Conservation (phyloP, 2,329 filamentous ascomycete genomes). For the Falciphora oryzae region DNA sequence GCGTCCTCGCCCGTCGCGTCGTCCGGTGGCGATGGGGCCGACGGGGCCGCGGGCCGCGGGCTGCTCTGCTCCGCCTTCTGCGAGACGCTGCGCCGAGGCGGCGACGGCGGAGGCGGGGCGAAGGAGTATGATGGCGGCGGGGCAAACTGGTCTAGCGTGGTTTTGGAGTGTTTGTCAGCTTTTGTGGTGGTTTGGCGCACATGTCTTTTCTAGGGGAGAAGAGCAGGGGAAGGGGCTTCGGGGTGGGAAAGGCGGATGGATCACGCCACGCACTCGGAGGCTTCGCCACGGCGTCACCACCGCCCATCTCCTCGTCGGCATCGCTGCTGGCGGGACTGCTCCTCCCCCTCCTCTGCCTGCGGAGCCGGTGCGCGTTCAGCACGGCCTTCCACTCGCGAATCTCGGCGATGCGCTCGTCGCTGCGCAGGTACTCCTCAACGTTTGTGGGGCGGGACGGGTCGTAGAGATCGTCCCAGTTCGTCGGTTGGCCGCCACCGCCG, state of each 20-base stretch:
- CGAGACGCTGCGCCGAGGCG: slow-evolving; percentile 30
- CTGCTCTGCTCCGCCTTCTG: slow-evolving; percentile 13
- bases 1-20: slow-evolving; percentile 64
- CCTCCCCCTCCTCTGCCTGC: slow-evolving; percentile 34
- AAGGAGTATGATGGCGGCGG: slow-evolving; percentile 52
- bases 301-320: slow-evolving; percentile 37
- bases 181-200: not conserved
- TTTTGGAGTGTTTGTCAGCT: not conserved
- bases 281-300: slow-evolving; percentile 7
- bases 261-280: slow-evolving; percentile 25
- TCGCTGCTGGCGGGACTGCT: slow-evolving; percentile 41
- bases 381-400: slow-evolving; percentile 80
- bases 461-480: slow-evolving; percentile 91
- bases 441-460: slow-evolving; percentile 78
- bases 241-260: not conserved
- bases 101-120: slow-evolving; percentile 48
- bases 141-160: slow-evolving; percentile 48
- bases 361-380: slow-evolving; percentile 66
- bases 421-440: slow-evolving; percentile 76
- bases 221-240: not conserved
- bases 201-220: not conserved
- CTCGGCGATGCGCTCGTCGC: slow-evolving; percentile 76
- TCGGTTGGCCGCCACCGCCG: slow-evolving; percentile 41
- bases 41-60: slow-evolving; percentile 28
- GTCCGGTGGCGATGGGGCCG: slow-evolving; percentile 40